phyloP scores from a whole-genome alignment of 1,284 basidiomycete species.

The Singerocomus inundabilis region DNA sequence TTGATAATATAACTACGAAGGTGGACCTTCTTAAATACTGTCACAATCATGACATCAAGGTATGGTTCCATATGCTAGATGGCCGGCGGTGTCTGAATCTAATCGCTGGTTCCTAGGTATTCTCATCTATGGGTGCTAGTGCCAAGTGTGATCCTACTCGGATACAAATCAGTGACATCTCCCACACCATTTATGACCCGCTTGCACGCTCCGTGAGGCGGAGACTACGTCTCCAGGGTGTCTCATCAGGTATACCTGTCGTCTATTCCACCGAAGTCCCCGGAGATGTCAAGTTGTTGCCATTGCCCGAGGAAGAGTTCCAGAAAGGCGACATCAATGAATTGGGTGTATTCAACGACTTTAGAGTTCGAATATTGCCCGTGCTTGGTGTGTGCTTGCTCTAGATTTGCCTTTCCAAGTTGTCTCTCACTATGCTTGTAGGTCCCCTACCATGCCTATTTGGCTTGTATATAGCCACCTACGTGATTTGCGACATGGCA shows the following conservation, averaged over 20 bases:
- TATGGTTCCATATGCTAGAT: constrained; percentile 23
- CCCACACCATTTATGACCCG: constrained; percentile 91
- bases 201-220: constrained; percentile 89
- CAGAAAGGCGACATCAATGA: constrained; percentile 89
- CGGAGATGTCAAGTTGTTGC: constrained; percentile 83
- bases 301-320: constrained; percentile 91
- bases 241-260: constrained; percentile 81
- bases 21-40: constrained; percentile 87
- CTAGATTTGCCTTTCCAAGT: not conserved
- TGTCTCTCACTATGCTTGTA: constrained; percentile 25
- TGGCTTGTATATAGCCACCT: constrained; percentile 85
- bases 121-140: constrained; percentile 98
- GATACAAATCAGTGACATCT: constrained; percentile 94
- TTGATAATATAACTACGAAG: constrained; percentile 96
- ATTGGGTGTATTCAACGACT: constrained; percentile 90
- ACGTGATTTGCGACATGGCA: constrained; percentile 81
- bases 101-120: constrained; percentile 53
- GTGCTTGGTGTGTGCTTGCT: constrained; percentile 59
- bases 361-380: constrained; percentile 87
- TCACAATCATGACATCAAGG: constrained; percentile 72
- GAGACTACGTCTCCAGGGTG: constrained; percentile 69
- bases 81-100: not conserved
- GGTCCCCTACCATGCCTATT: constrained; percentile 86
- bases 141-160: constrained; percentile 95
- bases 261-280: constrained; percentile 97